phyloP scores from a whole-genome alignment of 2,329 filamentous ascomycete genomes.

The Beauveria sp. region DNA sequence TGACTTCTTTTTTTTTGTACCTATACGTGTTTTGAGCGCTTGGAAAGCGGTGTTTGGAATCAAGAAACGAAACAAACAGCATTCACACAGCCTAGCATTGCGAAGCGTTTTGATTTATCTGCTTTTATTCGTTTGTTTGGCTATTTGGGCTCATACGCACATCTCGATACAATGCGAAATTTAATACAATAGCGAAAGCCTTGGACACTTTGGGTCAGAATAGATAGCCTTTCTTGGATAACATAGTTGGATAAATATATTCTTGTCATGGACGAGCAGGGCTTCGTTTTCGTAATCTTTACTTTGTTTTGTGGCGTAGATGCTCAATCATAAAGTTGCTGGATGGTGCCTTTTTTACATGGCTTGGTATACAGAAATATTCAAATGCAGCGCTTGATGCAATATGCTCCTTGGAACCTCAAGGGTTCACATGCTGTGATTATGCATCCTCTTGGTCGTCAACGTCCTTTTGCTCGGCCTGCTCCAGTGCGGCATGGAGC shows the following conservation, averaged over 20 bases:
- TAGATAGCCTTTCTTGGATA: background rate
- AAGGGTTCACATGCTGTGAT: background rate
- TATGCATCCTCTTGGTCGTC: background rate
- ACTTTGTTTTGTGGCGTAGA: background rate
- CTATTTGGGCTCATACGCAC: background rate
- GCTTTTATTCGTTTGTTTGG: background rate
- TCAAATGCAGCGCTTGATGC: background rate
- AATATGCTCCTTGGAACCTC: background rate
- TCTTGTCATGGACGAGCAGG: background rate
- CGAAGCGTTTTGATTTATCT: slow-evolving; percentile 11
- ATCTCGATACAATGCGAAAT: background rate
- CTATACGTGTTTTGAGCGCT: background rate
- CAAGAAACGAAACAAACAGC: background rate
- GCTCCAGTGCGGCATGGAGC: slow-evolving; percentile 42
- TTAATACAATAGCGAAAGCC: slow-evolving; percentile 2
- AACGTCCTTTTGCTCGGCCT: slow-evolving; percentile 26
- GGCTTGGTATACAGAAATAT: background rate
- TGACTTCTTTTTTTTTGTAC: background rate
- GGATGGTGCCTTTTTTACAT: background rate
- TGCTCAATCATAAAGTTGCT: background rate
- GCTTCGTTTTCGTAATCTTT: background rate
- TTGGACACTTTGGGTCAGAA: background rate
- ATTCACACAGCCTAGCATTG: slow-evolving; percentile 11
- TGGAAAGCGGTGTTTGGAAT: background rate
- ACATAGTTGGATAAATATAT: background rate